A percentile compares a stretch with the other conserved stretches of the same genome.
Conservation (phyloP, 169 alveolate species). For the Plasmodium fragile region DNA sequence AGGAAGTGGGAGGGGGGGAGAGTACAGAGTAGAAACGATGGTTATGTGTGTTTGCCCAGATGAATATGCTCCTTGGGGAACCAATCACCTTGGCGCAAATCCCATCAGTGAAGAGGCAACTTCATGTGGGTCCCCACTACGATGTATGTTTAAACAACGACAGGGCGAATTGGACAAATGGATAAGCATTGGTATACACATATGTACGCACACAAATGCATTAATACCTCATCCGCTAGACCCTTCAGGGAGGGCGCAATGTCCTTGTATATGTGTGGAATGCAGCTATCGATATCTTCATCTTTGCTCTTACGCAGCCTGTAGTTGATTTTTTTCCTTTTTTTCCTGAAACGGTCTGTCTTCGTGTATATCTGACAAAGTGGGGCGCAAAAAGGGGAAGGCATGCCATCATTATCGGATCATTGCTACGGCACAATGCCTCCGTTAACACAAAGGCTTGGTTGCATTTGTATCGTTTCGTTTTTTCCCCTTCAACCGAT, state of each 20-base stretch:
- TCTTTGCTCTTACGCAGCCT: slow-evolving; percentile 36
- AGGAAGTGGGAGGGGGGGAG: neutral
- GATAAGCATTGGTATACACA: neutral
- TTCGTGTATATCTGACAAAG: slow-evolving; percentile 36
- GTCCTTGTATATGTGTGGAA: slow-evolving; percentile 71
- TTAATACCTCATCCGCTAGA: slow-evolving; percentile 62
- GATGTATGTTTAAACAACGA: neutral
- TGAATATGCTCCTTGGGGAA: neutral
- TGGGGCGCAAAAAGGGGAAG: neutral
- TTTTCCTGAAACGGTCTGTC: slow-evolving; percentile 48
- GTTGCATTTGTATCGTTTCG: neutral
- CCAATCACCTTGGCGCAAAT: neutral
- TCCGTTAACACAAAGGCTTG: neutral
- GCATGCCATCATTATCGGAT: neutral
- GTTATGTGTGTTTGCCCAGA: neutral
- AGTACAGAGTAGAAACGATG: neutral
- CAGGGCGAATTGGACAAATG: neutral
- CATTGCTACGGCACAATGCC: neutral
- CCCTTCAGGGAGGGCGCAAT: slow-evolving; percentile 62
- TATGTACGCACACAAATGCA: neutral
- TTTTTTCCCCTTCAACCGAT: neutral
- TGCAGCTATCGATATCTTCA: slow-evolving; percentile 47
- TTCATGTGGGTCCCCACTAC: neutral
- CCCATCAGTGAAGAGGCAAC: neutral
- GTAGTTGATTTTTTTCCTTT: slow-evolving; percentile 23